Base-by-base conservation (phyloP, 345 rosid species). In the Adansonia digitata region DNA sequence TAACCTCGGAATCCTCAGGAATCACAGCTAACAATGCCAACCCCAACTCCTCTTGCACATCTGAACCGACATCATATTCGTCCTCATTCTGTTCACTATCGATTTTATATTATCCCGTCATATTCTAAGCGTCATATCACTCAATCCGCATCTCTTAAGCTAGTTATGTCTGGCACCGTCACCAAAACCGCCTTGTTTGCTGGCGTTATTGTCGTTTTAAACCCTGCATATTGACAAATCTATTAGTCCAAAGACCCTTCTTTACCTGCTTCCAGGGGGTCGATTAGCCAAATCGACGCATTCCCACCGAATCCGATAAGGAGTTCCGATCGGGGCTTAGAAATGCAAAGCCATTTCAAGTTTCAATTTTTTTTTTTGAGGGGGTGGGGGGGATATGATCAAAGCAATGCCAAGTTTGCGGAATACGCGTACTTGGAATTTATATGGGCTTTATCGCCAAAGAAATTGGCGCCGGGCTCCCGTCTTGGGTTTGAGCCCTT, bases 21-120 rank as follows among this genome's bases (percentile, higher is more conserved):
- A 94, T 92, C 57, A 85, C 94, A 1, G 98, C 98, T 22, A 94
- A 78, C 77, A 94, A 84, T 0, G 95, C 79, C 77, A 94, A 73
- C 0, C 99, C 99, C 77, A 94, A 71, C 97, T 91, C 92, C 79
- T 94, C 99, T 81, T 94, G 99, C 73, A 94, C 90, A 69, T 92
- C 98, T 13, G 92, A 76, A 94, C 94, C 4, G 98, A 94, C 99
- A 94, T 92, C 99, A 94, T 90, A 81, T 92, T 97, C 3, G 97
- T 94, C 81, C 97, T 83, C 2, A 90, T 97, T 79, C 99, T 60
- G 72, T 94, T 94, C 81, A 94, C 99, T 40, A 94, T 87, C 98
- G 90, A 90, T 82, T 91, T 94, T 5, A 94, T 94, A 74, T 95
- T 14, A 95, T 95, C 7, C 98, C 98, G 3, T 95, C 99, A 43